Conservation (phyloP, 2,329 filamentous ascomycete genomes). For the Ceratocystis ficicola region DNA sequence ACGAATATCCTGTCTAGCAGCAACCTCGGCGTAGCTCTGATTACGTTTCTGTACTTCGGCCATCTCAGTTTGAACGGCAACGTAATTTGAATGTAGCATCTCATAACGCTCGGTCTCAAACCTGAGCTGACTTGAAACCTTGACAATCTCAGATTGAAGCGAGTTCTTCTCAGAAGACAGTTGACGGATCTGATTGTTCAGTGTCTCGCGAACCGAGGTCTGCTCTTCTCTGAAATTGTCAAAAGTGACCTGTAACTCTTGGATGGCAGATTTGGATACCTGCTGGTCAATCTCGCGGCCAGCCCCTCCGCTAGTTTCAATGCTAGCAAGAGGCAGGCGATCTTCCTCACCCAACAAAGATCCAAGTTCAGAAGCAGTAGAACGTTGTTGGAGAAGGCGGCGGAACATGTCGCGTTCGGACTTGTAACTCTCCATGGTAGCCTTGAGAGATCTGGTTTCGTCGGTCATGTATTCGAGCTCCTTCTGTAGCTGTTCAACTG, state of each 20-base stretch:
- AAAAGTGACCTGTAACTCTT: constrained; percentile 80
- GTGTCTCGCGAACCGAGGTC: constrained; percentile 62
- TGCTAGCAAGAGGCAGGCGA: constrained; percentile 45
- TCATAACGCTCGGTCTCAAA: constrained; percentile 75
- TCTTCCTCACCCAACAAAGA: constrained; percentile 62
- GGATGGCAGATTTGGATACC: constrained; percentile 53
- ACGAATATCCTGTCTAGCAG: constrained; percentile 78
- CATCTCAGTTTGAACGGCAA: constrained; percentile 73
- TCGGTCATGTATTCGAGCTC: constrained; percentile 68
- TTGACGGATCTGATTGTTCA: constrained; percentile 74
- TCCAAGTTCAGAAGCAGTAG: constrained; percentile 48
- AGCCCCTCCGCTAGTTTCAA: constrained; percentile 46
- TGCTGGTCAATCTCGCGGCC: constrained; percentile 51
- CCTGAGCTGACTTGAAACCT: constrained; percentile 65
- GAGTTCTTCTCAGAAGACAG: constrained; percentile 71
- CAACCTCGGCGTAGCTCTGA: constrained; percentile 62
- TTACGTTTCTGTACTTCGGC: constrained; percentile 73
- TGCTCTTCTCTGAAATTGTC: constrained; percentile 83
- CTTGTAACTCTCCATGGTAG: constrained; percentile 83
- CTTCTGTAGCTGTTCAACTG: constrained; percentile 60
- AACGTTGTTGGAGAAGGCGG: constrained; percentile 70
- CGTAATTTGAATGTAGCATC: constrained; percentile 80
- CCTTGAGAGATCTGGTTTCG: constrained; percentile 68
- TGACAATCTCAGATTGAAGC: constrained; percentile 70
- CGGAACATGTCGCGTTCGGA: constrained; percentile 97